Base-by-base conservation (phyloP, 495 filamentous ascomycete genomes). In the Hypoxylon rickii region DNA sequence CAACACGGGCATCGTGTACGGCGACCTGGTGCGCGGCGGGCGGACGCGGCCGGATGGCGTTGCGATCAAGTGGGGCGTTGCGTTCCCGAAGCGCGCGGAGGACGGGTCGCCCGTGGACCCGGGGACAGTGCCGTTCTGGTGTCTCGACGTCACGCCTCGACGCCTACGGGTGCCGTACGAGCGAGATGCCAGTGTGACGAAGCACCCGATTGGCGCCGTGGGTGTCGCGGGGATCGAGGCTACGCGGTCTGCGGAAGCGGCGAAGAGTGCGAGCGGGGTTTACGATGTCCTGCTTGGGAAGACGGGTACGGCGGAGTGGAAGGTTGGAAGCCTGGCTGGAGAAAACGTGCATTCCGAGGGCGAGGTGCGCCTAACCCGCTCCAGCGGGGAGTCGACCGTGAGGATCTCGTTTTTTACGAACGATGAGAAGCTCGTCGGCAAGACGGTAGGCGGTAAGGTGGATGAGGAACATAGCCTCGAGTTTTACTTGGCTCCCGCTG, bases 111-210 rank as follows among this genome's bases (percentile, higher is more conserved):
- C 68, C 65, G 45, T 62, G 0, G 48, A 51, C 22, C 48, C 37
- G 1, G 59, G 59, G 3, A 63, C 48, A 19, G 43, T 79, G 7
- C 82, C 83, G 8, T 85, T 85, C 50, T 85, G 79, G 73, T 83
- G 81, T 52, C 65, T 82, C 24, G 83, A 86, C 57, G 64, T 79
- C 5, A 83, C 81, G 47, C 57, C 67, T 13, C 57, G 82, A 11
- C 43, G 59, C 3, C 41, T 74, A 11, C 48, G 81, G 17, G 81
- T 81, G 3, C 79, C 82, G 11, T 52, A 66, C 11, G 26, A 38
- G 5, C 54, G 41, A 13, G 64, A 29, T 29, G 24, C 4, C 10
- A 29, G 64, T 16, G 67, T 58, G 15, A 68, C 67, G 1, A 66
- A 52, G 19, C 79, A 84, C 69, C 70, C 77, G 0, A 73, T 64